phyloP scores from a whole-genome alignment of 306 rosid species.

The Casuarina glauca region DNA sequence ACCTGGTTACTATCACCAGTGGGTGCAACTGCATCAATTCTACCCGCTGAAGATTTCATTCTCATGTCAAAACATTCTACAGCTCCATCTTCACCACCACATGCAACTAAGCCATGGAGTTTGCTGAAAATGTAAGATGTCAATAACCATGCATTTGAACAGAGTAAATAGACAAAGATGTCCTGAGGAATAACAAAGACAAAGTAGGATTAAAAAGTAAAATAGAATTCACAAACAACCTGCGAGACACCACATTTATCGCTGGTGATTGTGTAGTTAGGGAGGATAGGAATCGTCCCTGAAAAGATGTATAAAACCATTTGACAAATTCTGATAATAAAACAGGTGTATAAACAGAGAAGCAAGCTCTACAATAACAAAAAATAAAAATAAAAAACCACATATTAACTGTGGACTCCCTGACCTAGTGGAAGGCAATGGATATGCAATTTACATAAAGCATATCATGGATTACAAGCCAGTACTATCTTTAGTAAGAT shows the following conservation, averaged over 20 bases:
- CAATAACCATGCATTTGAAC: conserved; percentile 25
- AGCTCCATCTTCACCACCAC: conserved; percentile 97
- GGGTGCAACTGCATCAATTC: conserved; percentile 80
- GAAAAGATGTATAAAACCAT: conserved; percentile 19
- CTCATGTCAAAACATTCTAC: conserved; percentile 93
- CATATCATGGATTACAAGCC: not conserved
- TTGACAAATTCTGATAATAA: conserved; percentile 5
- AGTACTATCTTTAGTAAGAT: not conserved
- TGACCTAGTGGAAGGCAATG: not conserved
- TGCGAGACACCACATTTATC: conserved; percentile 83
- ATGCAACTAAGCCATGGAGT: conserved; percentile 85
- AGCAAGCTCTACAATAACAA: not conserved
- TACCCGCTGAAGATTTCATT: conserved; percentile 77
- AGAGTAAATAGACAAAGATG: conserved; percentile 1
- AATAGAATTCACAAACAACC: conserved; percentile 47
- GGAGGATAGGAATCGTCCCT: conserved; percentile 90
- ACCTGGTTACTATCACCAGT: conserved; percentile 78
- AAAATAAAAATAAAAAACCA: not conserved
- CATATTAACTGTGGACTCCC: not conserved
- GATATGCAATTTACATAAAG: not conserved
- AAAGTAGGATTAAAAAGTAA: conserved; percentile 22
- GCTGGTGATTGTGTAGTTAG: conserved; percentile 82
- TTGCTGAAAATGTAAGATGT: conserved; percentile 57
- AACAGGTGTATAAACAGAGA: conserved; percentile 13
- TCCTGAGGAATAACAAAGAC: conserved; percentile 19